Evolutionary conservation across 169 alveolate genomes (phyloP), one percentile per base, ranked within the genome.

Genomic region (Plasmodium fragile): DNA sequence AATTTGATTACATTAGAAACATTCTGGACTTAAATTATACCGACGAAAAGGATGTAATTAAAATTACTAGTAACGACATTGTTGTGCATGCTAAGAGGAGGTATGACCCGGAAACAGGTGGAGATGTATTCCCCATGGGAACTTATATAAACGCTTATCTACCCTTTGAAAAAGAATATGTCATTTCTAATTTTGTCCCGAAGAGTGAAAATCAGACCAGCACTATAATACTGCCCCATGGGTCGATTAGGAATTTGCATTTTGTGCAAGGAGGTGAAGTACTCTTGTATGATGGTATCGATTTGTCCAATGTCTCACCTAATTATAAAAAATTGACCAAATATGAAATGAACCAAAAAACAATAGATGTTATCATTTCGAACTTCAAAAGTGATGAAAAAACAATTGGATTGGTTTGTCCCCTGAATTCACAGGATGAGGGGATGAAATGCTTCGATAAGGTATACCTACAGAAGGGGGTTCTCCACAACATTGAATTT

Each of bases 381-480:
- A 22, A 82, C 3, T 82, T 82, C 25, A 65, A 65, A 65, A 39
- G 59, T 82, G n/a, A 32, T 22, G 49, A 82, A 6, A 82, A 82
- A 82, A 45, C 39, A 0, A 7, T 82, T 22, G 92, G 92, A 43
- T 82, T 82, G 16, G 81, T 65, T 22, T 82, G 92, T 30, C 77
- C 92, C 11, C 22, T 82, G 0, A 80, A 4, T 45, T n/a, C 81
- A 18, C 10, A n/a, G n/a, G 30, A 18, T 39, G 90, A 81, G 6
- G 79, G 77, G 7, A 10, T 81, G 28, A 30, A 16, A 1, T 81
- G 90, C 10, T 81, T 81, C 43, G 49, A 82, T 65, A 82, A 82
- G 16, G 92, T 82, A 2, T 82, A 82, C n/a, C 43, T 16, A 11
- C 49, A 82, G 8, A 25, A n/a, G 70, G 36, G 45, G 11, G 22